These are phyloP conservation scores for Clarireedia homoeocarpa DNA, from an alignment of 2,329 filamentous ascomycete species.

Conservation along the genomic window DNA sequence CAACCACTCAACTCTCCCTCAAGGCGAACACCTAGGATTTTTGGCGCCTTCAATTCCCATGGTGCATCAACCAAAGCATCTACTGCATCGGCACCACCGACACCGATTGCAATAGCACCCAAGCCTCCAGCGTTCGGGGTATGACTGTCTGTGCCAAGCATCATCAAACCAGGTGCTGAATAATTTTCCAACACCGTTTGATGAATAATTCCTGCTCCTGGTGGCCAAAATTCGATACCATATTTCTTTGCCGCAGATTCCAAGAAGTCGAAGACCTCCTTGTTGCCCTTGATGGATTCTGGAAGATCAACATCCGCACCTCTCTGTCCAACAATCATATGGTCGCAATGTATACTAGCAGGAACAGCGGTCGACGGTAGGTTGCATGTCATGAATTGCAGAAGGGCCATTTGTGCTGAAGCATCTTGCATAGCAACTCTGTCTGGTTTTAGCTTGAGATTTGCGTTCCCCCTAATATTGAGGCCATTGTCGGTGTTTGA, in stretches of 20 bases:
- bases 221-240: slow-evolving; percentile 93
- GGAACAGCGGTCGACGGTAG: slow-evolving; percentile 85
- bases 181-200: slow-evolving; percentile 98
- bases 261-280: slow-evolving; percentile 95
- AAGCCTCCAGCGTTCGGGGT: slow-evolving; percentile 95
- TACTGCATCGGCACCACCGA: slow-evolving; percentile 93
- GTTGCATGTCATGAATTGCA: slow-evolving; percentile 98
- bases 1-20: slow-evolving; percentile 80
- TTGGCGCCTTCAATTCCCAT: slow-evolving; percentile 95
- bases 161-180: slow-evolving; percentile 93
- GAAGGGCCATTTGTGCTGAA: slow-evolving; percentile 92
- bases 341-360: slow-evolving; percentile 96
- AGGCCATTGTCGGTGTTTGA: slow-evolving; percentile 75
- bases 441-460: slow-evolving; percentile 94
- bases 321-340: slow-evolving; percentile 93
- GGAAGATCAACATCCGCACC: slow-evolving; percentile 82
- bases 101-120: slow-evolving; percentile 89
- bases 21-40: slow-evolving; percentile 77
- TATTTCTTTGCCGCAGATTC: slow-evolving; percentile 88
- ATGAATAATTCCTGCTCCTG: slow-evolving; percentile 91
- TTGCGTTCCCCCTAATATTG: slow-evolving; percentile 77
- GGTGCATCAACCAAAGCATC: slow-evolving; percentile 93
- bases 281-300: slow-evolving; percentile 81
- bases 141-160: slow-evolving; percentile 96
- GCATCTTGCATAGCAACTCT: slow-evolving; percentile 99